These are phyloP conservation scores for Phytophthora meadii DNA, from an alignment of 352 stramenopile species.

Conservation along the genomic window DNA sequence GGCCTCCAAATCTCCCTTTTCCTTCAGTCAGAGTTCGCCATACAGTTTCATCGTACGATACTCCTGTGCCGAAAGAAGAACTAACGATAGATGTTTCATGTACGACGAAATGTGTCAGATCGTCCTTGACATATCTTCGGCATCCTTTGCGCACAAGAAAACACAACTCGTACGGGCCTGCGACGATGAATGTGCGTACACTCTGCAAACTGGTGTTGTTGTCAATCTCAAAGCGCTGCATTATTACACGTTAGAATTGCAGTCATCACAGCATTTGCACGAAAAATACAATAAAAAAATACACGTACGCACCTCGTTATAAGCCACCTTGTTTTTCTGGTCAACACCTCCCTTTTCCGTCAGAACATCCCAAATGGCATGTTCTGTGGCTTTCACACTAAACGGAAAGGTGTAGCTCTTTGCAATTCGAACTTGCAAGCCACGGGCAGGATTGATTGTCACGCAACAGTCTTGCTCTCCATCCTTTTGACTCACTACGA, in stretches of 20 bases:
- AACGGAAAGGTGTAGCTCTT: conserved; percentile 26
- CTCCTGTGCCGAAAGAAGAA: background rate
- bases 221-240: conserved; percentile 24
- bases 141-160: conserved; percentile 26
- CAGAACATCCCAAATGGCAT: conserved; percentile 16
- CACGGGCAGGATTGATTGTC: conserved; percentile 13
- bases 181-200: conserved; percentile 8
- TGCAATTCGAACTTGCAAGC: conserved; percentile 22
- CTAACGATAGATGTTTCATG: conserved; percentile 15
- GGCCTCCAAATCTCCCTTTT: background rate
- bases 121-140: conserved; percentile 18
- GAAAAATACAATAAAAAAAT: no score
- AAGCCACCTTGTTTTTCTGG: conserved; percentile 11
- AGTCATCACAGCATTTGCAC: background rate
- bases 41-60: conserved; percentile 28
- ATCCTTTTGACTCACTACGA: background rate
- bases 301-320: conserved; percentile 26
- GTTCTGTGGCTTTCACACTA: conserved; percentile 14
- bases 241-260: background rate
- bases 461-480: conserved; percentile 4
- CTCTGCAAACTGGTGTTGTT: conserved; percentile 16
- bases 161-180: conserved; percentile 9
- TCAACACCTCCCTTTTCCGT: background rate
- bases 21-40: conserved; percentile 13
- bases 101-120: conserved; percentile 19